A percentile compares a stretch with the other conserved stretches of the same genome.
Evolutionary conservation across 345 rosid genomes (phyloP).

Genomic region (Anacardium occidentale): DNA sequence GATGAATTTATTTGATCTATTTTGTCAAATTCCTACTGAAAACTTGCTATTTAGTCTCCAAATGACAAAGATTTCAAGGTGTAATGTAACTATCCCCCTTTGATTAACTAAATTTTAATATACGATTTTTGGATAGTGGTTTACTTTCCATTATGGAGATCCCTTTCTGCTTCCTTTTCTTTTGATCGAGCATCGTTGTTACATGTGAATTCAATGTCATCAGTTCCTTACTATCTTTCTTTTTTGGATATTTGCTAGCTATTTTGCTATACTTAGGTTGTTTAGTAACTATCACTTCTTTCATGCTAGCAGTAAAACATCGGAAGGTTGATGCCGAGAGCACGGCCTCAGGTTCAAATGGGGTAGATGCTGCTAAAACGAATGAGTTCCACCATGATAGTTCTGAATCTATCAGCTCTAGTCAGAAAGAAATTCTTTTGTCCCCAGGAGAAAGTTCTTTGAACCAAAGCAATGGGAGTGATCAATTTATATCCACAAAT

Average conservation of each 20-base stretch:
- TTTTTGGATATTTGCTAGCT: background rate
- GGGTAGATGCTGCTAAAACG: conserved; percentile 27
- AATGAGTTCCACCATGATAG: conserved; percentile 23
- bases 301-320: conserved; percentile 51
- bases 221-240: background rate
- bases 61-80: background rate
- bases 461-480: conserved; percentile 17
- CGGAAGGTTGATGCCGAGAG: conserved; percentile 30
- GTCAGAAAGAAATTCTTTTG: conserved; percentile 27
- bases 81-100: background rate
- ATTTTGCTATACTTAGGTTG: background rate
- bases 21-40: background rate
- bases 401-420: conserved; percentile 31
- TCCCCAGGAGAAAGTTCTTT: conserved; percentile 29
- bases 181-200: background rate
- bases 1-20: background rate
- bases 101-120: background rate
- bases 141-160: background rate
- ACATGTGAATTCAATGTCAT: conserved; percentile 1
- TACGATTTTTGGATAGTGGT: background rate
- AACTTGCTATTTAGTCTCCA: background rate
- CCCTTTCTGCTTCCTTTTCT: background rate
- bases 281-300: conserved; percentile 13
- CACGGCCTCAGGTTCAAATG: conserved; percentile 28
- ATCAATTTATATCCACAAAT: conserved; percentile 19